Evolutionary conservation across 345 rosid genomes (phyloP).

Genomic region (Arabidopsis arenosa): DNA sequence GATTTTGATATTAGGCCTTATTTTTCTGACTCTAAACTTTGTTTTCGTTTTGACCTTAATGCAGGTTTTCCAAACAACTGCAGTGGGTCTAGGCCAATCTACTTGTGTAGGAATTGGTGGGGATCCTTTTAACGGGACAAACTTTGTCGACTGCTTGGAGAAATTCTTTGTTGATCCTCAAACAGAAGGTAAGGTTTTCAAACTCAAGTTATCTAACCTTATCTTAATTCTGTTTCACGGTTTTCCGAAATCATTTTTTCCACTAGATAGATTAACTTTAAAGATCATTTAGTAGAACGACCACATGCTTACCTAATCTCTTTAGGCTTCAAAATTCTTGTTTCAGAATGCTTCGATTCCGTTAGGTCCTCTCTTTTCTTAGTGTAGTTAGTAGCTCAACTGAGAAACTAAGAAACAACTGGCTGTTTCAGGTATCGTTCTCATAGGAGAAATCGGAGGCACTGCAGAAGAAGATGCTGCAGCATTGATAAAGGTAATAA

Average conservation of each 20-base stretch:
- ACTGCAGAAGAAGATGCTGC: slow-evolving; percentile 99
- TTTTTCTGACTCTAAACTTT: slow-evolving; percentile 6
- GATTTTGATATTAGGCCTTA: background rate
- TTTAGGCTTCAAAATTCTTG: slow-evolving; percentile 17
- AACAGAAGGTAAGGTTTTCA: slow-evolving; percentile 76
- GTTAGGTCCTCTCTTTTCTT: background rate
- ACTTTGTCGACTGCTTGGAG: slow-evolving; percentile 85
- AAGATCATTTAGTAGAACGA: slow-evolving; percentile 3
- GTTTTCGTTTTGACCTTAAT: background rate
- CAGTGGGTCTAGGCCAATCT: slow-evolving; percentile 94
- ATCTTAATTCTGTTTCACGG: background rate
- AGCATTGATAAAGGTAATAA: slow-evolving; percentile 74
- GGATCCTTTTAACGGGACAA: slow-evolving; percentile 97
- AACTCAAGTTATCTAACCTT: background rate
- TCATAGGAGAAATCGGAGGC: slow-evolving; percentile 98
- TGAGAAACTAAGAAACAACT: slow-evolving; percentile 29
- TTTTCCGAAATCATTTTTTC: background rate
- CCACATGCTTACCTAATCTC: background rate
- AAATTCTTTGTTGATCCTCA: slow-evolving; percentile 90
- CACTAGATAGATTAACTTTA: background rate
- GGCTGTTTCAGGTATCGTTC: slow-evolving; percentile 70
- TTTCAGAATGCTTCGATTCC: slow-evolving; percentile 10
- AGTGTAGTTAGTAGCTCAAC: slow-evolving; percentile 14
- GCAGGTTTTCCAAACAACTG: slow-evolving; percentile 98
- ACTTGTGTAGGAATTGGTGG: slow-evolving; percentile 98